Percentiles rank a stretch among this genome's conserved stretches.
These are phyloP conservation scores for Vicia faba DNA, from an alignment of 306 rosid genomes.

Conservation along the genomic window DNA sequence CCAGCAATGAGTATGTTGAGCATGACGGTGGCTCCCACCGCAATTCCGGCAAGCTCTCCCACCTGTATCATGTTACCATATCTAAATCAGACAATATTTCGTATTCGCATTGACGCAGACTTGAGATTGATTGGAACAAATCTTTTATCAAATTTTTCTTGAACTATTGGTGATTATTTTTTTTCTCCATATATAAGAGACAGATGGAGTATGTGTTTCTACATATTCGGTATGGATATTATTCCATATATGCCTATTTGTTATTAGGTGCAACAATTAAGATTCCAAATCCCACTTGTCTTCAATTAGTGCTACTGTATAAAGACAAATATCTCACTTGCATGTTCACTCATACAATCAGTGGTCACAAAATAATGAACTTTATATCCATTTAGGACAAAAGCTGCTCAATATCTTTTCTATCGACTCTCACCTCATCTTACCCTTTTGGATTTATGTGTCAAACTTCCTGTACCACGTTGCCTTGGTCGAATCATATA, in stretches of 20 bases:
- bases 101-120: too few species aligned
- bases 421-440: constrained; percentile 6
- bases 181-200: background rate
- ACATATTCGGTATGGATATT: background rate
- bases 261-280: background rate
- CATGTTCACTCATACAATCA: background rate
- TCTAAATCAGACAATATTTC: too few species aligned
- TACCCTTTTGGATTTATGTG: constrained; percentile 14
- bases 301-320: background rate
- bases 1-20: constrained; percentile 86
- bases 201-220: background rate
- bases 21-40: constrained; percentile 92
- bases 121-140: too few species aligned
- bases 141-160: background rate
- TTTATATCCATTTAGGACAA: background rate
- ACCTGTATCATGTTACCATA: constrained; percentile 52
- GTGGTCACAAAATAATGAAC: constrained; percentile 8
- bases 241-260: too few species aligned
- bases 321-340: constrained; percentile 17
- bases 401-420: background rate
- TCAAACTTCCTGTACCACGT: background rate
- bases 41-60: constrained; percentile 86
- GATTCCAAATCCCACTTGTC: constrained; percentile 13
- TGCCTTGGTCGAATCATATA: background rate
- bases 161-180: too few species aligned